These are phyloP conservation scores for Sarocladium brachiariae DNA, from an alignment of 2,329 filamentous ascomycete species.

Conservation along the genomic window DNA sequence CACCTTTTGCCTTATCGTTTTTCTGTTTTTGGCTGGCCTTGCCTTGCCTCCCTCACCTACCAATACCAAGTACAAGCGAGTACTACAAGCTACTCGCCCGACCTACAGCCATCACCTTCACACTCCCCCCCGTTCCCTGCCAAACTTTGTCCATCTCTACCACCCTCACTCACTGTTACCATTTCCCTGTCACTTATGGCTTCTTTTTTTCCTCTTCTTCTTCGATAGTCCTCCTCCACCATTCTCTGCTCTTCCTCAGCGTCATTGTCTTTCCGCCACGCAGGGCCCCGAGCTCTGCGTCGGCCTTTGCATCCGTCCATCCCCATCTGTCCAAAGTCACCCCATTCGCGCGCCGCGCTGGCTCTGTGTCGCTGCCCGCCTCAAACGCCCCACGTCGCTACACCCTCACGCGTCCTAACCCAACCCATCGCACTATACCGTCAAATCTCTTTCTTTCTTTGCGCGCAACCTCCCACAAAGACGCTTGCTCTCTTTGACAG, in stretches of 20 bases:
- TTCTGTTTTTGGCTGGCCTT: not conserved
- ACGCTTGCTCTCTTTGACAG: too few species aligned
- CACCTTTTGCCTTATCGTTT: not conserved
- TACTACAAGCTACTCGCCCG: too few species aligned
- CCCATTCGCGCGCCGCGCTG: slow-evolving; percentile 6
- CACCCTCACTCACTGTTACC: not conserved
- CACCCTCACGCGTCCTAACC: slow-evolving; percentile 2
- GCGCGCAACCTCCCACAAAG: not conserved
- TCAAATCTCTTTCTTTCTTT: not conserved
- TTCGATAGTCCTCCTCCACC: too few species aligned
- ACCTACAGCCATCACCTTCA: slow-evolving; percentile 2
- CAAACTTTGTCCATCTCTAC: not conserved
- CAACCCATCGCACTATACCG: not conserved
- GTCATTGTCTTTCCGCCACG: slow-evolving; percentile 7
- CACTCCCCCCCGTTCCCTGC: not conserved
- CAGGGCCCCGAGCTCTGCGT: slow-evolving; percentile 8
- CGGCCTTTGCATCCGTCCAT: slow-evolving; percentile 3
- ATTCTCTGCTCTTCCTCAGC: not conserved
- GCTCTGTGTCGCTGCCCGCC: slow-evolving; percentile 7
- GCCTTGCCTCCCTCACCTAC: not conserved
- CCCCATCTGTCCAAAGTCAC: too few species aligned
- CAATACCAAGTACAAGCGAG: too few species aligned
- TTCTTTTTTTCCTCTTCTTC: not conserved
- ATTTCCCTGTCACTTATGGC: not conserved
- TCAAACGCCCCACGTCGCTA: slow-evolving; percentile 9